Conservation (phyloP, 768 basidiomycete genomes). For the Boletus insuetus region DNA sequence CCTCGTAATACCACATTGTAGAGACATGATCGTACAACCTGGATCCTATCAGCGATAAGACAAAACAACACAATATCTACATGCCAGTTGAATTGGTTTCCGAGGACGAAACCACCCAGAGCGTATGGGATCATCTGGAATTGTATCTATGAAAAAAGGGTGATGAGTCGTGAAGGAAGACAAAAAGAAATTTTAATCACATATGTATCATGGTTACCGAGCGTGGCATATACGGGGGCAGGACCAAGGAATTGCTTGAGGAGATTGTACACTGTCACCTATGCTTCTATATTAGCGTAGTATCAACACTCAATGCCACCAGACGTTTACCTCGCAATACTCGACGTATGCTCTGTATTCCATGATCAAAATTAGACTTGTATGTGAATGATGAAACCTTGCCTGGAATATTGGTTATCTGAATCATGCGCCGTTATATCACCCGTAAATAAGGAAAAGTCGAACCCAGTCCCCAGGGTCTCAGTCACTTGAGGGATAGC, state of each 20-base stretch:
- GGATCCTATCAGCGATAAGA: background rate
- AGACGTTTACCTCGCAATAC: slow-evolving; percentile 53
- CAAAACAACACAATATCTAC: background rate
- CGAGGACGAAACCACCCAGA: slow-evolving; percentile 30
- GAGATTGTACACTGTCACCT: slow-evolving; percentile 61
- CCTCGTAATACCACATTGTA: slow-evolving; percentile 43
- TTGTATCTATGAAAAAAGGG: slow-evolving; percentile 9
- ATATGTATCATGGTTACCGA: slow-evolving; percentile 77
- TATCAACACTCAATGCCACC: background rate
- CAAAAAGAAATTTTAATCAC: slow-evolving; percentile 26
- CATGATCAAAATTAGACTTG: background rate
- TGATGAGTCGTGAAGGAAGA: background rate
- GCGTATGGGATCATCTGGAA: slow-evolving; percentile 40
- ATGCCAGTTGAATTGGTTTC: slow-evolving; percentile 43
- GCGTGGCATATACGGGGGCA: slow-evolving; percentile 64
- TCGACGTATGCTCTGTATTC: slow-evolving; percentile 49
- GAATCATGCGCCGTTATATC: slow-evolving; percentile 72
- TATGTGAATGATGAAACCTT: slow-evolving; percentile 4
- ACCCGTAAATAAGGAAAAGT: slow-evolving; percentile 67
- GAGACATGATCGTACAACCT: slow-evolving; percentile 53
- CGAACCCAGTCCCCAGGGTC: slow-evolving; percentile 58
- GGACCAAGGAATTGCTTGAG: slow-evolving; percentile 56
- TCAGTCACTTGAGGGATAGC: slow-evolving; percentile 64
- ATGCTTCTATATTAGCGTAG: background rate
- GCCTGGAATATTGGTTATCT: slow-evolving; percentile 64